Evolutionary conservation across 257 asterid species (phyloP).

Genomic region (Nicotiana obtusifolia): DNA sequence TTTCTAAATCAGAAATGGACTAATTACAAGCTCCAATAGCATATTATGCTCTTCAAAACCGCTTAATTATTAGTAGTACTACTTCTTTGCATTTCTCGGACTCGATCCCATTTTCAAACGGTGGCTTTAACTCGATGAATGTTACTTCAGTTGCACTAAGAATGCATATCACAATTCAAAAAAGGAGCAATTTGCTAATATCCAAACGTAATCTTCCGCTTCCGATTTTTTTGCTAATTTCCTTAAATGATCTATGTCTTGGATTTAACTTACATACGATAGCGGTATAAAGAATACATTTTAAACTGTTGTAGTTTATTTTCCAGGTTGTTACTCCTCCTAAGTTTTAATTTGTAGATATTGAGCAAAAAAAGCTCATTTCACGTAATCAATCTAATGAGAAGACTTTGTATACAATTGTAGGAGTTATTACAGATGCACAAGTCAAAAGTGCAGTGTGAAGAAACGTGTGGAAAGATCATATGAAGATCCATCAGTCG

Average conservation of each 20-base stretch:
- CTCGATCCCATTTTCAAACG: too few relatives aligned
- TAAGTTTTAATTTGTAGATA: too few relatives aligned
- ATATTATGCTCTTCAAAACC: not conserved
- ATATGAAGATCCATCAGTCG: conserved; percentile 58
- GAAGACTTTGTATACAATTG: too few relatives aligned
- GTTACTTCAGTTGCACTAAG: not conserved
- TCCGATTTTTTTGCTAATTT: not conserved
- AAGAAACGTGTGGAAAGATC: conserved; percentile 90
- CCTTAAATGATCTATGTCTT: not conserved
- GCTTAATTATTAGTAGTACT: not conserved
- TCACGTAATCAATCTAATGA: too few relatives aligned
- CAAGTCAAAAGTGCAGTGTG: conserved; percentile 67
- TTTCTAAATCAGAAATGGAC: not conserved
- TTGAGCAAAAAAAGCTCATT: too few relatives aligned
- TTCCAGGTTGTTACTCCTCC: too few relatives aligned
- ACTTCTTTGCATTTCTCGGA: not conserved
- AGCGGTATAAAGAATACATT: too few relatives aligned
- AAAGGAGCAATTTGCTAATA: not conserved
- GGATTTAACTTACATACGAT: not conserved
- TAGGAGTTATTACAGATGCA: conserved; percentile 89
- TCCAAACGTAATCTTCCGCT: not conserved
- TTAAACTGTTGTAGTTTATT: too few relatives aligned
- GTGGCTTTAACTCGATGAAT: too few relatives aligned
- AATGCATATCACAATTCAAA: not conserved
- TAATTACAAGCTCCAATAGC: not conserved